Evolutionary conservation across 768 basidiomycete genomes (phyloP).

Genomic region (Suillus subluteus): DNA sequence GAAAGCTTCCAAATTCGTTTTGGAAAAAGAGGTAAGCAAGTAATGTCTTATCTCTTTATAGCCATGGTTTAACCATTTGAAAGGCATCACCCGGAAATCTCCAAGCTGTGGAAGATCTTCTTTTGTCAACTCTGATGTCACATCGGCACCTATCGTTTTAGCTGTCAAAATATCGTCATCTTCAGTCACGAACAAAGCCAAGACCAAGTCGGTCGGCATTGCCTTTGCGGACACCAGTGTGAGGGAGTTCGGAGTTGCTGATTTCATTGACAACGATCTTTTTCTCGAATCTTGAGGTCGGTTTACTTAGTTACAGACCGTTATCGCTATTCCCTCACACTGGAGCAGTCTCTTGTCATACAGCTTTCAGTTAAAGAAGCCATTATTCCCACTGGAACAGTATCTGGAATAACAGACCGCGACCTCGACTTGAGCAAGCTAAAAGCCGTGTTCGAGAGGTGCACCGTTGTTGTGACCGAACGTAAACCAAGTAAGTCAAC

Average conservation of each 20-base stretch:
- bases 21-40: constrained; percentile 75
- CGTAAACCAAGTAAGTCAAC: constrained; percentile 73
- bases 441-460: constrained; percentile 84
- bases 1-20: constrained; percentile 70
- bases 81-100: constrained; percentile 80
- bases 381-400: constrained; percentile 76
- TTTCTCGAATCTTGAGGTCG: constrained; percentile 95
- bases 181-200: constrained; percentile 55
- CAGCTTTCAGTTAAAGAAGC: constrained; percentile 98
- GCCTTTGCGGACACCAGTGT: constrained; percentile 92
- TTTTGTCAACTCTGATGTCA: constrained; percentile 79
- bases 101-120: constrained; percentile 75
- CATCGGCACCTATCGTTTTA: constrained; percentile 86
- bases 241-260: constrained; percentile 84
- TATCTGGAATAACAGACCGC: constrained; percentile 71
- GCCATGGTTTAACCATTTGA: constrained; percentile 29
- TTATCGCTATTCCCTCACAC: constrained; percentile 7
- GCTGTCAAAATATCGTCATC: constrained; percentile 77
- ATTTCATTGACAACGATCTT: constrained; percentile 92
- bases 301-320: constrained; percentile 13
- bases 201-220: constrained; percentile 75
- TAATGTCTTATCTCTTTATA: neutral
- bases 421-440: constrained; percentile 91
- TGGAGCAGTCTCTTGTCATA: constrained; percentile 81
- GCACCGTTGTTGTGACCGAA: constrained; percentile 89